A percentile compares a stretch with the other conserved stretches of the same genome.
phyloP scores from a whole-genome alignment of 345 rosid species.

The Ricinus communis region DNA sequence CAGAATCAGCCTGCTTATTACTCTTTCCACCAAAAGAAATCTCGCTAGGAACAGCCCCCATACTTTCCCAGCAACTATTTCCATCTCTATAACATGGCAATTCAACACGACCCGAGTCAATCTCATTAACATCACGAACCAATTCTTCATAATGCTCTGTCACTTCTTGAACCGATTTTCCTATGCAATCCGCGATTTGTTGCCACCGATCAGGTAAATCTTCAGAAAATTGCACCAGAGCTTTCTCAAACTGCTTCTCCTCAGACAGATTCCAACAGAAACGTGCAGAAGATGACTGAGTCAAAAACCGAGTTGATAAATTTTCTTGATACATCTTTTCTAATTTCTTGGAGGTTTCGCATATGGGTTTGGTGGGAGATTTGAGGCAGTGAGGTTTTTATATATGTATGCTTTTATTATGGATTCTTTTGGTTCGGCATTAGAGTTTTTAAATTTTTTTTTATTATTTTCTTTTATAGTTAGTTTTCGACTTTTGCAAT shows the following conservation, averaged over 20 bases:
- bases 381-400: not conserved
- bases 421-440: not conserved
- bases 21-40: constrained; percentile 38
- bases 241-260: constrained; percentile 71
- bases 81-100: constrained; percentile 59
- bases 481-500: constrained; percentile 2
- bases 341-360: not conserved
- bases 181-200: constrained; percentile 48
- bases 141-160: constrained; percentile 55
- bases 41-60: constrained; percentile 21
- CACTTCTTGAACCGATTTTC: constrained; percentile 49
- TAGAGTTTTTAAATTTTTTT: not conserved
- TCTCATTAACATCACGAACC: constrained; percentile 57
- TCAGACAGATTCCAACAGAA: constrained; percentile 54
- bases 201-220: constrained; percentile 63
- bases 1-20: constrained; percentile 32
- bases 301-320: not conserved
- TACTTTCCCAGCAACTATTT: constrained; percentile 38
- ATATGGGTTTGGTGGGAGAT: constrained; percentile 8
- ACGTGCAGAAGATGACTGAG: not conserved
- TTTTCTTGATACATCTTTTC: constrained; percentile 17
- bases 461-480: not conserved
- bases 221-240: constrained; percentile 57
- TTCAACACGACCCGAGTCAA: constrained; percentile 66
- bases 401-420: not conserved